Conservation (phyloP, 352 stramenopile genomes). For the Globisporangium cylindrosporum region DNA sequence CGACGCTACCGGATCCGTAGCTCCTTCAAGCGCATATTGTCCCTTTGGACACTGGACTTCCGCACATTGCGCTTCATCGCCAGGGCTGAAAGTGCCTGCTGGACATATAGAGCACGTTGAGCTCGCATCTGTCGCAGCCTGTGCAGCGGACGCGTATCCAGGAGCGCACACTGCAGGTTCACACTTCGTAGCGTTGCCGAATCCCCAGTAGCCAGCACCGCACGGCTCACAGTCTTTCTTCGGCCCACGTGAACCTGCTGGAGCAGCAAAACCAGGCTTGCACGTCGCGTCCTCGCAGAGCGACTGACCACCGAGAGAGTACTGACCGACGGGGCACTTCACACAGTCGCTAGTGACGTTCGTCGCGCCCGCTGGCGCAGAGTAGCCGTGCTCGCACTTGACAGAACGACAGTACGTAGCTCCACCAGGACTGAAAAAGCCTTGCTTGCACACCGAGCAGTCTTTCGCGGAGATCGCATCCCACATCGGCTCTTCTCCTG, state of each 20-base stretch:
- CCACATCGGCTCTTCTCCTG: slow-evolving; percentile 27
- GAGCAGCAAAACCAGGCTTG: slow-evolving; percentile 28
- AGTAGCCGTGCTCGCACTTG: slow-evolving; percentile 26
- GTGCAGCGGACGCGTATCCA: slow-evolving; percentile 24
- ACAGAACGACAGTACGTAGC: slow-evolving; percentile 27
- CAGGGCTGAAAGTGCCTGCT: slow-evolving; percentile 29
- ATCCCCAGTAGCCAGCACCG: slow-evolving; percentile 31
- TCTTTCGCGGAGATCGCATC: slow-evolving; percentile 21
- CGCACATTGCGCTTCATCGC: slow-evolving; percentile 31
- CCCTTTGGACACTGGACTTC: slow-evolving; percentile 30
- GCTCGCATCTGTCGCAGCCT: slow-evolving; percentile 27
- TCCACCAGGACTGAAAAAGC: slow-evolving; percentile 33
- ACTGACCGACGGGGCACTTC: slow-evolving; percentile 27
- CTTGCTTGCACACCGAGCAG: slow-evolving; percentile 33
- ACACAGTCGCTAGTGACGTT: slow-evolving; percentile 26
- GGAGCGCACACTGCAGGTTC: slow-evolving; percentile 23
- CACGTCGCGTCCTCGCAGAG: slow-evolving; percentile 31
- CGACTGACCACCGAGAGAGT: slow-evolving; percentile 33
- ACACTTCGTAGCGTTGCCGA: slow-evolving; percentile 28
- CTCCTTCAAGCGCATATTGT: slow-evolving; percentile 25
- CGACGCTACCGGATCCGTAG: slow-evolving; percentile 23
- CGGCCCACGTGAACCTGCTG: slow-evolving; percentile 23
- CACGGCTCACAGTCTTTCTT: slow-evolving; percentile 42
- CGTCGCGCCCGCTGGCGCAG: slow-evolving; percentile 23
- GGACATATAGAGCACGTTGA: slow-evolving; percentile 29